Conservation (phyloP, 768 basidiomycete species). For the Hortiboletus flavorubellus region DNA sequence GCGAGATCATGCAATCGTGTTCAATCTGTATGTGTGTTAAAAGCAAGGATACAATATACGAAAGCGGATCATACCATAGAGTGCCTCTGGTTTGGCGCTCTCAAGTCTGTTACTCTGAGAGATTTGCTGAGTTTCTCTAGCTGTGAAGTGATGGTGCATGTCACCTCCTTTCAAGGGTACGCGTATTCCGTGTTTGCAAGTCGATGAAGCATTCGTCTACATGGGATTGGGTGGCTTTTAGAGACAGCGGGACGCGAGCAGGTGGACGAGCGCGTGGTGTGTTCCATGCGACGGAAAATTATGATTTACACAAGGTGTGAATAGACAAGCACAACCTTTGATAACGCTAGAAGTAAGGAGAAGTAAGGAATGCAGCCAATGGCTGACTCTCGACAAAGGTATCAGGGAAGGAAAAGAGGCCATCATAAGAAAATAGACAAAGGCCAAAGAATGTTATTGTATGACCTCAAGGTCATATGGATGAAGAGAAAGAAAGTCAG, state of each 20-base stretch:
- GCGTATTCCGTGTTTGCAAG: conserved; percentile 43
- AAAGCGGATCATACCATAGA: conserved; percentile 4
- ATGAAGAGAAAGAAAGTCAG: too few species aligned
- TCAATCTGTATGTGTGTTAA: conserved; percentile 5
- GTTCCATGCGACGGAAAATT: conserved; percentile 40
- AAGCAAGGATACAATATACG: background rate
- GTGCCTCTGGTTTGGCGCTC: conserved; percentile 14
- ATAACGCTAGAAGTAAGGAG: too few species aligned
- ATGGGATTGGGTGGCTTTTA: conserved; percentile 38
- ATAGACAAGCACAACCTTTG: too few species aligned
- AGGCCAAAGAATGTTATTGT: too few species aligned
- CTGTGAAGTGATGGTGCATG: conserved; percentile 53
- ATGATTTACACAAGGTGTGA: too few species aligned
- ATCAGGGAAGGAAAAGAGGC: too few species aligned
- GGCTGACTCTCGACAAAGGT: too few species aligned
- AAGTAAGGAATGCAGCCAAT: too few species aligned
- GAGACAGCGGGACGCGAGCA: conserved; percentile 40
- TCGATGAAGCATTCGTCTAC: conserved; percentile 48
- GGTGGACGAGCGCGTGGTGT: conserved; percentile 42
- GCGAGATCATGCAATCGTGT: background rate
- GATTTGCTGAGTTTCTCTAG: conserved; percentile 55
- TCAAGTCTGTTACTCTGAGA: conserved; percentile 41
- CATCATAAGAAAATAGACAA: too few species aligned
- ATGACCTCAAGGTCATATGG: too few species aligned
- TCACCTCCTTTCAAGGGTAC: conserved; percentile 47